A percentile compares a stretch with the other conserved stretches of the same genome.
Evolutionary conservation across 176 grass and related monocot species (phyloP).

Genomic region (Bolboschoenus planiculmis): DNA sequence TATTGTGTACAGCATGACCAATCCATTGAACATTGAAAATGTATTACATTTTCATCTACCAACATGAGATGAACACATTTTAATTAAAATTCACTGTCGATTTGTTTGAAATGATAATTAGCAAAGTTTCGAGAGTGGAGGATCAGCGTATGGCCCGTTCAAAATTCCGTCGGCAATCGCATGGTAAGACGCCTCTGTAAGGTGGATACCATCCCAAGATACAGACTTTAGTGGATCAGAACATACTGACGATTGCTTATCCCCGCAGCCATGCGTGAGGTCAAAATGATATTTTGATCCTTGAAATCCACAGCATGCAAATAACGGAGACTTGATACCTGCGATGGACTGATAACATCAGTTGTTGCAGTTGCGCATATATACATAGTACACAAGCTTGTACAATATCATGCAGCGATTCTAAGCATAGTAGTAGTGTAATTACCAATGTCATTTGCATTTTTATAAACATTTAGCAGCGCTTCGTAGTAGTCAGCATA

Average conservation of each 20-base stretch:
- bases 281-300: constrained; percentile 5
- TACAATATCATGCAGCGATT: not conserved
- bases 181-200: constrained; percentile 39
- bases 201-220: constrained; percentile 54
- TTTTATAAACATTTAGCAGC: constrained; percentile 41
- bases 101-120: constrained; percentile 1
- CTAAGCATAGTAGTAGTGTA: not conserved
- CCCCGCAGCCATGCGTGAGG: not conserved
- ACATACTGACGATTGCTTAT: constrained; percentile 15
- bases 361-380: not conserved
- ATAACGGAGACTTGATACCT: constrained; percentile 29
- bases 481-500: constrained; percentile 77
- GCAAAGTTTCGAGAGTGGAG: constrained; percentile 21
- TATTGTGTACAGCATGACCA: not conserved
- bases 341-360: not conserved
- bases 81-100: not conserved
- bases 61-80: not conserved
- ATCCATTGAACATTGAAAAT: not conserved
- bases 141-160: constrained; percentile 25
- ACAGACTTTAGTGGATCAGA: constrained; percentile 9
- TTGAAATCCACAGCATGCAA: constrained; percentile 33
- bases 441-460: constrained; percentile 33
- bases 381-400: not conserved
- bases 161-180: constrained; percentile 34
- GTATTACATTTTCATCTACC: not conserved